phyloP scores from a whole-genome alignment of 1,139 yeast species.

The Kluyveromyces sp. region DNA sequence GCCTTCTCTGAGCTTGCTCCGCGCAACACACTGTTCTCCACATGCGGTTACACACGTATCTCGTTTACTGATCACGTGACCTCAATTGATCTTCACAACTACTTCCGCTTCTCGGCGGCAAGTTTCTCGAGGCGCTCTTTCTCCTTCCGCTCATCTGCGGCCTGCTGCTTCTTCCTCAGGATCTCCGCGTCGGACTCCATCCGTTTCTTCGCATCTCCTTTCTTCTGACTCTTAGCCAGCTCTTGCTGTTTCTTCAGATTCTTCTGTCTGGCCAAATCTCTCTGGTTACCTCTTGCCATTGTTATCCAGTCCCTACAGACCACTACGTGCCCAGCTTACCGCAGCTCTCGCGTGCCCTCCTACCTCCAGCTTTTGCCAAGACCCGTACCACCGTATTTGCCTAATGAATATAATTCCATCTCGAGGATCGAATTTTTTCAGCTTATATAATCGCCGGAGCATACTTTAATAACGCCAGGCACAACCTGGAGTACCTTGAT shows the following conservation, averaged over 20 bases:
- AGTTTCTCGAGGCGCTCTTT: constrained; percentile 32
- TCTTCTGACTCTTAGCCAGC: constrained; percentile 54
- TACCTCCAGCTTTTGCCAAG: too few species aligned
- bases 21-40: too few species aligned
- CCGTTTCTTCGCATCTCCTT: constrained; percentile 79
- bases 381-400: too few species aligned
- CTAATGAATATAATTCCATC: too few species aligned
- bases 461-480: too few species aligned
- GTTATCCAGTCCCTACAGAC: constrained; percentile 7
- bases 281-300: constrained; percentile 96
- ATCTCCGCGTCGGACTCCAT: constrained; percentile 84
- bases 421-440: not conserved
- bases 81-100: too few species aligned
- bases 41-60: too few species aligned
- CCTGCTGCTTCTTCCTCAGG: constrained; percentile 80
- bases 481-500: too few species aligned
- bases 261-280: constrained; percentile 89
- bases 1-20: not conserved
- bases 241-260: constrained; percentile 73
- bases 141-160: constrained; percentile 62
- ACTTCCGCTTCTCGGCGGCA: constrained; percentile 35
- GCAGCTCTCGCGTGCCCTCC: too few species aligned
- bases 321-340: too few species aligned
- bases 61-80: too few species aligned
- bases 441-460: not conserved